phyloP scores from a whole-genome alignment of 257 asterid genomes.

The Linaria vulgaris region DNA sequence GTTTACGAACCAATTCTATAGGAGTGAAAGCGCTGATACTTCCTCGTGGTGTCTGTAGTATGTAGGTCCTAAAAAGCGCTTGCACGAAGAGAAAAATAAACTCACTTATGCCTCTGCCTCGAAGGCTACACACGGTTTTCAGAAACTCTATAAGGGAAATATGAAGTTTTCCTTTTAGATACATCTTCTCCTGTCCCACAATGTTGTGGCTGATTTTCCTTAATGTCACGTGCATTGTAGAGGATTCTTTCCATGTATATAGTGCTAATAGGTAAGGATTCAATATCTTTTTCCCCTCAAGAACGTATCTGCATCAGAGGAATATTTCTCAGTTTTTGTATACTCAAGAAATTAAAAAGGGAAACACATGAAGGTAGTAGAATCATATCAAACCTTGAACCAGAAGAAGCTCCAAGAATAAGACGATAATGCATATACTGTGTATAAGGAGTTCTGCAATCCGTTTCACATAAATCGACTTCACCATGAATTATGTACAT shows the following conservation, averaged over 20 bases:
- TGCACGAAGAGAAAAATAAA: slow-evolving; percentile 32
- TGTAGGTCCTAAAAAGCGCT: slow-evolving; percentile 46
- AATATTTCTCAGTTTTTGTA: not conserved
- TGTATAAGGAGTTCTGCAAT: slow-evolving; percentile 51
- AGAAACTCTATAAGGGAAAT: slow-evolving; percentile 43
- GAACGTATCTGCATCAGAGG: slow-evolving; percentile 46
- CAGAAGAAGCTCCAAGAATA: slow-evolving; percentile 53
- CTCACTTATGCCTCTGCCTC: slow-evolving; percentile 30
- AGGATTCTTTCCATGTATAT: slow-evolving; percentile 50
- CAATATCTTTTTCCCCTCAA: slow-evolving; percentile 61
- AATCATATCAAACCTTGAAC: slow-evolving; percentile 44
- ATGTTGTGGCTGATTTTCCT: slow-evolving; percentile 30
- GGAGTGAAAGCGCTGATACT: slow-evolving; percentile 16
- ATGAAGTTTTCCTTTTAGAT: slow-evolving; percentile 43
- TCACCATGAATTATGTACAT: slow-evolving; percentile 46
- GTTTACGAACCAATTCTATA: slow-evolving; percentile 14
- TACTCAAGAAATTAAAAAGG: not conserved
- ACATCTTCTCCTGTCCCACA: slow-evolving; percentile 20
- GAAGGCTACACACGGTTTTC: slow-evolving; percentile 29
- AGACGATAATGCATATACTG: slow-evolving; percentile 57
- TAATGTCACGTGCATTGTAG: slow-evolving; percentile 43
- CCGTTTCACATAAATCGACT: slow-evolving; percentile 46
- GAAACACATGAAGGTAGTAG: not conserved
- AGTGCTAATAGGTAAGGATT: slow-evolving; percentile 46
- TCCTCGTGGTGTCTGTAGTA: slow-evolving; percentile 44